Evolutionary conservation across 2,329 filamentous ascomycete genomes (phyloP).

Genomic region (Decorospora gaudefroyi): DNA sequence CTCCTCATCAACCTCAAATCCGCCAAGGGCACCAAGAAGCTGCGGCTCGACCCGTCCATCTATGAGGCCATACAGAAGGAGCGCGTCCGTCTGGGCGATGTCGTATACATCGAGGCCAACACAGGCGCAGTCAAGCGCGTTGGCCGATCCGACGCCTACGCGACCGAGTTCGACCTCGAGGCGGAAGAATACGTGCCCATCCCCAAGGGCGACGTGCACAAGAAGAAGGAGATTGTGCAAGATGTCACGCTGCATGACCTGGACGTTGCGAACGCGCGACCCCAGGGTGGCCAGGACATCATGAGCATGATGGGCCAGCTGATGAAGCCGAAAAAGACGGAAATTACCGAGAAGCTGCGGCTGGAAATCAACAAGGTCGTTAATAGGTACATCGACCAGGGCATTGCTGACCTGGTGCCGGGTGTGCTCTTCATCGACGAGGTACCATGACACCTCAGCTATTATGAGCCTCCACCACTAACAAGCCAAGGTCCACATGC

Average conservation of each 20-base stretch:
- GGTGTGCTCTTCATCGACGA: conserved; percentile 99
- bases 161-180: conserved; percentile 97
- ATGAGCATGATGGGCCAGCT: conserved; percentile 99
- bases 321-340: conserved; percentile 99
- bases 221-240: conserved; percentile 99
- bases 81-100: conserved; percentile 91
- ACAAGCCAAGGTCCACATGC: conserved; percentile 83
- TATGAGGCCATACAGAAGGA: conserved; percentile 99
- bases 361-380: conserved; percentile 99
- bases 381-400: conserved; percentile 98
- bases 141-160: conserved; percentile 92
- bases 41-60: conserved; percentile 94
- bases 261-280: conserved; percentile 91
- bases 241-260: conserved; percentile 97
- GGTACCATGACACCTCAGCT: conserved; percentile 57
- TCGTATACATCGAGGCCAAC: conserved; percentile 99
- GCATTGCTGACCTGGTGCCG: conserved; percentile 95
- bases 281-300: conserved; percentile 96
- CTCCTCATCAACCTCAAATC: conserved; percentile 93
- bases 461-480: conserved; percentile 15
- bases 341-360: conserved; percentile 97
- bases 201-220: conserved; percentile 98
- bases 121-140: conserved; percentile 98
- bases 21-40: conserved; percentile 95
- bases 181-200: conserved; percentile 99